A percentile compares a stretch with the other conserved stretches of the same genome.
phyloP scores from a whole-genome alignment of 2,329 filamentous ascomycete species.

The Fusarium proliferatum region DNA sequence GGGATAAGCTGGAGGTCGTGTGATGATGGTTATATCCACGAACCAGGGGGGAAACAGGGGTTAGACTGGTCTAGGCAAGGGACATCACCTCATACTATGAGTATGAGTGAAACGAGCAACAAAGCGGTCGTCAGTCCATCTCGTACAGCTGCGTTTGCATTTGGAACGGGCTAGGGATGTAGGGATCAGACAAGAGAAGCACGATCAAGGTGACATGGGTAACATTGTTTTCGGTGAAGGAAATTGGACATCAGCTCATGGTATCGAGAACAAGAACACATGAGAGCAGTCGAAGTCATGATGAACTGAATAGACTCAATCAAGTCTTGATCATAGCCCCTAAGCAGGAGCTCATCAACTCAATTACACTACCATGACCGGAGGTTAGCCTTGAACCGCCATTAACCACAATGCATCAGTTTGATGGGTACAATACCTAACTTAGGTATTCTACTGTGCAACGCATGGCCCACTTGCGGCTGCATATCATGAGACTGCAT shows the following conservation, averaged over 20 bases:
- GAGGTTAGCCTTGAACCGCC: not conserved
- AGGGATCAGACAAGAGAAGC: not conserved
- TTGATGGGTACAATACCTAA: not conserved
- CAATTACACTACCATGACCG: not conserved
- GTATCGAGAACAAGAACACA: not conserved
- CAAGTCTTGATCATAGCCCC: not conserved
- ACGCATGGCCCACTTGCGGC: slow-evolving; percentile 8
- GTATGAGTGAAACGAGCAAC: slow-evolving; percentile 5
- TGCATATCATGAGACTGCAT: slow-evolving; percentile 28
- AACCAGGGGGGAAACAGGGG: slow-evolving; percentile 28
- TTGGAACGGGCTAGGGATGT: not conserved
- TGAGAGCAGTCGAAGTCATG: slow-evolving; percentile 14
- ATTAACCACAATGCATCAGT: not conserved
- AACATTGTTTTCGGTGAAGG: slow-evolving; percentile 4
- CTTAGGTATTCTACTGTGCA: not conserved
- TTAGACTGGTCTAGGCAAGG: slow-evolving; percentile 5
- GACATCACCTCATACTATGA: slow-evolving; percentile 24
- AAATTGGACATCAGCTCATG: slow-evolving; percentile 8
- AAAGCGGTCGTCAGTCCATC: not conserved
- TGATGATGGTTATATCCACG: slow-evolving; percentile 23
- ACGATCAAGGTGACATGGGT: not conserved
- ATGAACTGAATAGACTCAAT: not conserved
- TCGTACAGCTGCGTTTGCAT: not conserved
- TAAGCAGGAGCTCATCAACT: not conserved
- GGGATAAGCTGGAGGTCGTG: slow-evolving; percentile 36